phyloP scores from a whole-genome alignment of 345 rosid genomes.

The Eucalyptus viminalis region DNA sequence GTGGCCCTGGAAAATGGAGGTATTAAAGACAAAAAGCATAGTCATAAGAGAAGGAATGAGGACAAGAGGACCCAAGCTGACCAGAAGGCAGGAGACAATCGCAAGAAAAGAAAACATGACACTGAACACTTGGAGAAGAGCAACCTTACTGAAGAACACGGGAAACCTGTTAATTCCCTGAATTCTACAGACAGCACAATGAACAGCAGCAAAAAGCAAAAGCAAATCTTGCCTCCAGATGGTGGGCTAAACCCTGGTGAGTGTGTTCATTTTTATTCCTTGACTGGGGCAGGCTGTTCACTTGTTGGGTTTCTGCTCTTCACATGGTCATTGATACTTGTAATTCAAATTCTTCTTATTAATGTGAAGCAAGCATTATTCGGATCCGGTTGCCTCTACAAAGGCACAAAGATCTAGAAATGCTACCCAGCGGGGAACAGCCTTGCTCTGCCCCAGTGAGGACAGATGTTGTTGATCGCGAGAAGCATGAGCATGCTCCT shows the following conservation, averaged over 20 bases:
- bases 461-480: background rate
- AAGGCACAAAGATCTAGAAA: constrained; percentile 43
- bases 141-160: constrained; percentile 16
- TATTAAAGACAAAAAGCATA: constrained; percentile 10
- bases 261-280: constrained; percentile 37
- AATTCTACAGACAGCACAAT: constrained; percentile 7
- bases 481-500: constrained; percentile 1
- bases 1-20: constrained; percentile 11
- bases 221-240: constrained; percentile 13
- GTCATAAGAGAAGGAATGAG: constrained; percentile 22
- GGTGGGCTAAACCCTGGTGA: constrained; percentile 50
- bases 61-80: constrained; percentile 9
- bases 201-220: constrained; percentile 18
- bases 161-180: constrained; percentile 18
- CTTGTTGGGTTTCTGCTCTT: constrained; percentile 42
- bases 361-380: constrained; percentile 57
- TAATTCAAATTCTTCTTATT: constrained; percentile 34
- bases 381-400: constrained; percentile 61
- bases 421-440: constrained; percentile 25
- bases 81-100: constrained; percentile 11
- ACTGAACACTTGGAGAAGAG: constrained; percentile 8
- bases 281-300: constrained; percentile 37
- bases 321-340: constrained; percentile 28
- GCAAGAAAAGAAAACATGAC: constrained; percentile 5
- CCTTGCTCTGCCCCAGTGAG: constrained; percentile 19